Conservation (phyloP, 2,329 filamentous ascomycete species). For the Diplodia seriata region DNA sequence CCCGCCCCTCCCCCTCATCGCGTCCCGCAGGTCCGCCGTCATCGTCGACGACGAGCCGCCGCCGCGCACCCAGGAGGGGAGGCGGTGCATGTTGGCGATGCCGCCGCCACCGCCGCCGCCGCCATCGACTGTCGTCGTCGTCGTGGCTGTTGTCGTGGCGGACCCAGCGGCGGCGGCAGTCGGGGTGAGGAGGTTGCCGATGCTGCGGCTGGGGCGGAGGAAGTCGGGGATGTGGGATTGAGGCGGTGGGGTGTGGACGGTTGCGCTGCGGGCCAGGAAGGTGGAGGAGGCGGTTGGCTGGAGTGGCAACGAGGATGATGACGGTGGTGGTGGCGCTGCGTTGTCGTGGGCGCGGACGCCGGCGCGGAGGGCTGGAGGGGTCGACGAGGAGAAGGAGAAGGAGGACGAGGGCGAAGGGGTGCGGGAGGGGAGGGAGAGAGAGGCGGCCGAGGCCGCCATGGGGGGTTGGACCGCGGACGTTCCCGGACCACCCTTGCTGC, state of each 20-base stretch:
- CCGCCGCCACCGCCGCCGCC: not conserved
- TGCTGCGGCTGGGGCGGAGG: constrained; percentile 1
- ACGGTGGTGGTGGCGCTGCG: not conserved
- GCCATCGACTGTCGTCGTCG: too few relatives aligned
- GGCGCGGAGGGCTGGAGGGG: not conserved
- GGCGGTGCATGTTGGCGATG: constrained; percentile 23
- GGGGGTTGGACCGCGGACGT: not conserved
- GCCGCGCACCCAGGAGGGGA: constrained; percentile 27
- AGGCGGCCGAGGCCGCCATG: not conserved
- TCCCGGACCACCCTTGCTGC: too few relatives aligned
- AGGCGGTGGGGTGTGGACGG: not conserved
- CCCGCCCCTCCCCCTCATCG: constrained; percentile 27
- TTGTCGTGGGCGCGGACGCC: not conserved
- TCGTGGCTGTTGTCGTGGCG: too few relatives aligned
- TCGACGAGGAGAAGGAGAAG: not conserved
- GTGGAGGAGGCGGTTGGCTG: not conserved
- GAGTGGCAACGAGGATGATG: not conserved
- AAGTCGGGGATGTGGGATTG: not conserved
- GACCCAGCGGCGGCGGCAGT: too few relatives aligned
- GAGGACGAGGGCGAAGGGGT: not conserved
- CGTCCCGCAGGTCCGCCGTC: not conserved
- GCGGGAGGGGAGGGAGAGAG: constrained; percentile 6
- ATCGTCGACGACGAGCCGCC: not conserved
- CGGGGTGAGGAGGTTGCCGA: not conserved
- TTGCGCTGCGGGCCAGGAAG: not conserved